Evolutionary conservation across 805 yeast species (phyloP), one percentile per base, ranked within the genome.

Genomic region (Candida odintsovae): DNA sequence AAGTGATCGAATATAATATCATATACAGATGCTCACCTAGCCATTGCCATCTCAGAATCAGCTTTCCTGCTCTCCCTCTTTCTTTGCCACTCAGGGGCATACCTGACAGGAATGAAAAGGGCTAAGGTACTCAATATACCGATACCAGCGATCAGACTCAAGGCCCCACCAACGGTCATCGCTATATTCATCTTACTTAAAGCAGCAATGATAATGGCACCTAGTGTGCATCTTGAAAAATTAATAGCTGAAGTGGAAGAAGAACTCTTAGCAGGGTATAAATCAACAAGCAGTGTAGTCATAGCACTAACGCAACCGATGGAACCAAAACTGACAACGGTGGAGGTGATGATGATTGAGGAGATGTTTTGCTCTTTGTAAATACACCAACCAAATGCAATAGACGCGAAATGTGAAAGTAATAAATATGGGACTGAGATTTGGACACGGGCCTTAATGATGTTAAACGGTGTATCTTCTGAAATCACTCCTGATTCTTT

Each of bases 351-450:
- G n/a, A 87, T 65, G 6, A 86, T 78, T 1, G 44, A 23, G 0
- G 82, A 72, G 4, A 36, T 16, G 12, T 36, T 19, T 4, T 73
- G 71, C 26, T 68, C 62, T 23, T 65, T 63, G 29, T 76, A 69
- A n/a, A 87, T 57, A 50, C 88, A 78, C 96, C 96, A 88, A 2
- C 95, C 95, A 63, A 76, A 85, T 23, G 79, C 64, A 2, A 82
- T 48, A 0, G 77, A 54, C 7, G 74, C 70, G 0, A 69, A 70
- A 23, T 63, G 52, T 6, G 75, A 57, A 6, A 77, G 53, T 2
- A 70, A 35, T 4, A 66, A 35, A 2, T 77, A 62, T 3, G 85
- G 77, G n/a, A 71, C 57, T 8, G 71, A 68, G 10, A 75, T 67
- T n/a, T 70, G 66, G 11, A 84, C 56, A 48, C 94, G 70, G 0